Percentiles rank a stretch among this genome's conserved stretches.
phyloP scores from a whole-genome alignment of 2,329 filamentous ascomycete species.

The Botrytis paeoniae region DNA sequence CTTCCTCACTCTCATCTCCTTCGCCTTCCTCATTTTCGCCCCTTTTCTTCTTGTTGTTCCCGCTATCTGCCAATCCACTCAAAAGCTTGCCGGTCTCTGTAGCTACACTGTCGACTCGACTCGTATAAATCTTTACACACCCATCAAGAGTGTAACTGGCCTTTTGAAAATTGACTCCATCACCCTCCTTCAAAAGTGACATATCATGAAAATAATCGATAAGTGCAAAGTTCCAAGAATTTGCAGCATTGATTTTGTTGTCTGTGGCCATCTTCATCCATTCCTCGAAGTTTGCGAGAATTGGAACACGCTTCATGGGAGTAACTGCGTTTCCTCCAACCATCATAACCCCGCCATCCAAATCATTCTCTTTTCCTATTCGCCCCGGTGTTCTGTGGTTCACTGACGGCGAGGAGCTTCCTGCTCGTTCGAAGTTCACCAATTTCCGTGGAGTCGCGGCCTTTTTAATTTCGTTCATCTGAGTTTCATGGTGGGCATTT shows the following conservation, averaged over 20 bases:
- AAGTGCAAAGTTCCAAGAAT: slow-evolving; percentile 99
- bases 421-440: slow-evolving; percentile 55
- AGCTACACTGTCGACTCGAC: slow-evolving; percentile 94
- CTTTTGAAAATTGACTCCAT: slow-evolving; percentile 97
- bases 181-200: slow-evolving; percentile 92
- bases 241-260: slow-evolving; percentile 97
- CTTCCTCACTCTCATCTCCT: slow-evolving; percentile 58
- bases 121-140: slow-evolving; percentile 99
- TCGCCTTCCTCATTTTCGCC: slow-evolving; percentile 63
- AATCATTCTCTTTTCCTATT: slow-evolving; percentile 43
- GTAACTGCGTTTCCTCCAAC: slow-evolving; percentile 77
- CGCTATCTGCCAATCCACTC: slow-evolving; percentile 87
- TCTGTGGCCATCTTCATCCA: slow-evolving; percentile 99
- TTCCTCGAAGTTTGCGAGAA: slow-evolving; percentile 97
- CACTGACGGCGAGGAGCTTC: slow-evolving; percentile 55
- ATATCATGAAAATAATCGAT: slow-evolving; percentile 99
- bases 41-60: slow-evolving; percentile 69
- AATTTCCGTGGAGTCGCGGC: slow-evolving; percentile 72
- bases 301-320: slow-evolving; percentile 92
- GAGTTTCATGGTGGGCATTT: slow-evolving; percentile 82
- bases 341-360: slow-evolving; percentile 58
- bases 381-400: slow-evolving; percentile 54
- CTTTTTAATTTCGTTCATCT: slow-evolving; percentile 87
- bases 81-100: slow-evolving; percentile 94
- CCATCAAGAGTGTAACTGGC: slow-evolving; percentile 96